Base-by-base conservation (phyloP, 768 basidiomycete genomes). In the Agrocybe praecox region DNA sequence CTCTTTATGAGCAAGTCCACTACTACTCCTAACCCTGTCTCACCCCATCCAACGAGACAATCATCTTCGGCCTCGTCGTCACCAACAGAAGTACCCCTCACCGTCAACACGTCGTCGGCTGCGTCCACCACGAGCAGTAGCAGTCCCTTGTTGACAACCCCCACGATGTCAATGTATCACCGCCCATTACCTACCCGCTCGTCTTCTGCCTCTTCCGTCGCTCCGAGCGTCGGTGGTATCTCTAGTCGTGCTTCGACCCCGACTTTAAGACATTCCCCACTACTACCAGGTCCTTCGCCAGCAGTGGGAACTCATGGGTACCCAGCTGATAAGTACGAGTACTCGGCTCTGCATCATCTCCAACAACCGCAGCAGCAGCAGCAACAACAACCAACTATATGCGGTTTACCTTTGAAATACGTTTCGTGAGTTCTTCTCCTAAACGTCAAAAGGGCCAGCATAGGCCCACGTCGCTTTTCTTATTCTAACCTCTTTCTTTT, bases 331-430 rank as follows among this genome's bases (percentile, higher is more conserved):
- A 67, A 65, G 49, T 52, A 68, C 57, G 59, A 63, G 15, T 32
- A 36, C 18, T 65, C 48, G 44, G 59, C 53, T 50, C 71, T 18
- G 70, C 73, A 54, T 9, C 67, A 73, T 0, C 65, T 68, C 40
- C 71, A 70, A 11, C 75, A 74, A 11, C 64, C 65, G 2, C 71
- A 66, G 8, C 52, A 62, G 49, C 59, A 75, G 15, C 64, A 64
- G 4, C 71, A 66, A 14, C 51, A 62, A 47, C 61, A 66, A 10
- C 87, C 89, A 0, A 84, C 80, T 12, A 74, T 91, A 58, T 90
- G 78, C 57, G 90, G 90, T 10, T 63, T 91, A 65, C 89, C 88
- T 14, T 75, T 91, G 63, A 91, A 91, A 88, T 91, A 90, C 58
- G 80, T 91, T 12, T 90, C 89, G 88, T 90, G 68, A 76, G 89